Evolutionary conservation across 2,329 filamentous ascomycete genomes (phyloP).

Genomic region (Diaporthe caulivora): DNA sequence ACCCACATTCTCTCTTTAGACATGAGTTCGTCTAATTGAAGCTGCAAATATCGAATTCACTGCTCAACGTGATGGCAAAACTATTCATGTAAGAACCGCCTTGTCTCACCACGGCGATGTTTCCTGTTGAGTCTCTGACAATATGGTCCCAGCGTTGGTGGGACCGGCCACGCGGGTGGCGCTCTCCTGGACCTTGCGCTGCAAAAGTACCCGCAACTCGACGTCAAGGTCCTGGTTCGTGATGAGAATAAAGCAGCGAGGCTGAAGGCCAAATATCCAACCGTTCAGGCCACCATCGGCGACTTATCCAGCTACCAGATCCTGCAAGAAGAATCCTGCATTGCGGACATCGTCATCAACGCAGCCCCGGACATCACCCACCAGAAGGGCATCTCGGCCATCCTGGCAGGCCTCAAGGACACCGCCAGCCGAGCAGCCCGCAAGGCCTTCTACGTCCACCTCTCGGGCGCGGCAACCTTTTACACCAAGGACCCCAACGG

Average conservation of each 20-base stretch:
- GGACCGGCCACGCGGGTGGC: slow-evolving; percentile 21
- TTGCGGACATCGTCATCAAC: slow-evolving; percentile 40
- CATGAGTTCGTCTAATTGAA: not conserved
- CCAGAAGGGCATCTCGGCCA: slow-evolving; percentile 37
- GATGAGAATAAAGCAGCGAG: slow-evolving; percentile 29
- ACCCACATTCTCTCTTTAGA: no score
- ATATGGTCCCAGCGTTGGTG: slow-evolving; percentile 8
- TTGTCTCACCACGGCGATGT: not conserved
- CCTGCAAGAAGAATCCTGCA: slow-evolving; percentile 16
- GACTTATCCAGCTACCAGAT: slow-evolving; percentile 23
- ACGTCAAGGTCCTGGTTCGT: slow-evolving; percentile 33
- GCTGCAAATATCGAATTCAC: not conserved
- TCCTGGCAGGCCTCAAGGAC: slow-evolving; percentile 33
- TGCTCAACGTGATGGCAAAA: not conserved
- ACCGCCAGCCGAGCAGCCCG: not conserved
- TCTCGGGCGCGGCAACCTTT: slow-evolving; percentile 40
- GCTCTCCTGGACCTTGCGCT: slow-evolving; percentile 16
- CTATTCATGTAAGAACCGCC: not conserved
- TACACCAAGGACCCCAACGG: slow-evolving; percentile 38
- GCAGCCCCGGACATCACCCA: slow-evolving; percentile 39
- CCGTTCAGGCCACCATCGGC: slow-evolving; percentile 35
- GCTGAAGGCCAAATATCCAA: slow-evolving; percentile 36
- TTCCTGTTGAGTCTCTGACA: not conserved
- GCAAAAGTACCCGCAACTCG: slow-evolving; percentile 13
- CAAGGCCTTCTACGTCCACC: slow-evolving; percentile 41